Evolutionary conservation across 805 yeast species (phyloP), one percentile per base, ranked within the genome.

Genomic region (Blastobotrys terrestris): DNA sequence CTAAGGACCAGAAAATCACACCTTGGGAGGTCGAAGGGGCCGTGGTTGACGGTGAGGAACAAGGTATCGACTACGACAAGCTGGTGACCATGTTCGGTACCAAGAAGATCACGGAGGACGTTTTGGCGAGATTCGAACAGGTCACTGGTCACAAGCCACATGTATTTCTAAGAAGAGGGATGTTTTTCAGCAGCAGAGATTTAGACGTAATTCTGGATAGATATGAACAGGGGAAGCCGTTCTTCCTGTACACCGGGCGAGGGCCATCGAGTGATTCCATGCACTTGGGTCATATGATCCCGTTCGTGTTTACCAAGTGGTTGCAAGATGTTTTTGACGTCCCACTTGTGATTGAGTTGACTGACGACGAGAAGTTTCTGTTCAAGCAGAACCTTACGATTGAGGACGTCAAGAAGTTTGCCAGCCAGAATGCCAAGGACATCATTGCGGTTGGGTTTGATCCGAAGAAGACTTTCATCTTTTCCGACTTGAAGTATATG

Each of bases 21-120:
- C 99, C 99, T 48, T 94, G 99, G 99, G 99, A 94, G 68, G 99
- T 94, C 31, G 96, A 87, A 70, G 99, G 98, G 54, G 98, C 97
- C 2, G 95, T 92, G 46, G 97, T 89, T 53, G 95, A 91, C 63
- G 99, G 99, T 51, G 76, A 84, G 62, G 80, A 86, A n/a, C 91
- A 86, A 68, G 90, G 82, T 22, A 91, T 94, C 60, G 96, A 94
- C 72, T 94, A 94, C 67, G 92, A 88, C 54, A 89, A 89, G 71
- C 76, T 94, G 60, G 86, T 89, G 62, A 75, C 75, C 58, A 87
- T 87, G 66, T 94, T 94, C 63, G 99, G 99, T 62, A 90, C 98
- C 39, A 81, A 74, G 56, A 72, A 77, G 48, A 83, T 94, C 61
- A 74, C 80, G 7, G 70, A 74, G 46, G 97, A 86, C 55, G 81